Evolutionary conservation across 352 stramenopile genomes (phyloP).

Genomic region (Pythium periplocum): DNA sequence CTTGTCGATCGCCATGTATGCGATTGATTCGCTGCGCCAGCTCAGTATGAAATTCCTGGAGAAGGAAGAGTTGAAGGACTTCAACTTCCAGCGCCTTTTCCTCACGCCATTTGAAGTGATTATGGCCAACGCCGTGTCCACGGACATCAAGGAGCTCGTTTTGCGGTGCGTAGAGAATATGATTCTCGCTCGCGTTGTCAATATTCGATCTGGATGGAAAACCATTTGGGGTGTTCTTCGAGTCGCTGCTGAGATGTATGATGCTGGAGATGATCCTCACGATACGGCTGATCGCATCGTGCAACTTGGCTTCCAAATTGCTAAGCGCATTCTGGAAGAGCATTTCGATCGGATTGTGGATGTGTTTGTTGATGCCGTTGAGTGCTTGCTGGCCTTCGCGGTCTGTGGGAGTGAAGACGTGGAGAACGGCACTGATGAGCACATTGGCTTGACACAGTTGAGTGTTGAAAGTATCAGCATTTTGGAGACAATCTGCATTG

Average conservation of each 20-base stretch:
- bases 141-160: slow-evolving; percentile 89
- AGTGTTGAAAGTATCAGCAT: slow-evolving; percentile 66
- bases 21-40: slow-evolving; percentile 98
- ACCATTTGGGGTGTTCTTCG: slow-evolving; percentile 91
- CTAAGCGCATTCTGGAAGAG: slow-evolving; percentile 77
- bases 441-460: slow-evolving; percentile 54
- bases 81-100: slow-evolving; percentile 99
- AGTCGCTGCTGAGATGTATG: slow-evolving; percentile 83
- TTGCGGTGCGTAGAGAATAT: slow-evolving; percentile 91
- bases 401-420: slow-evolving; percentile 70
- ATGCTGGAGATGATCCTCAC: slow-evolving; percentile 30
- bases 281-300: slow-evolving; percentile 74
- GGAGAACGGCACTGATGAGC: slow-evolving; percentile 40
- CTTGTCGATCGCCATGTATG: slow-evolving; percentile 96
- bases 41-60: slow-evolving; percentile 99
- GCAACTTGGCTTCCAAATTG: slow-evolving; percentile 80
- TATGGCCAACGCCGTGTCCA: slow-evolving; percentile 78
- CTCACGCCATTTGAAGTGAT: slow-evolving; percentile 96
- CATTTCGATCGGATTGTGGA: slow-evolving; percentile 73
- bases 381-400: slow-evolving; percentile 75
- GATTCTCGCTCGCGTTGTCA: slow-evolving; percentile 78
- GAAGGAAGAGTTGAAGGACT: slow-evolving; percentile 97
- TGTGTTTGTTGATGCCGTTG: slow-evolving; percentile 76
- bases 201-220: slow-evolving; percentile 93
- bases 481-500: slow-evolving; percentile 60